Conservation (phyloP, 176 grass and related monocot species). For the Carex littledalei region DNA sequence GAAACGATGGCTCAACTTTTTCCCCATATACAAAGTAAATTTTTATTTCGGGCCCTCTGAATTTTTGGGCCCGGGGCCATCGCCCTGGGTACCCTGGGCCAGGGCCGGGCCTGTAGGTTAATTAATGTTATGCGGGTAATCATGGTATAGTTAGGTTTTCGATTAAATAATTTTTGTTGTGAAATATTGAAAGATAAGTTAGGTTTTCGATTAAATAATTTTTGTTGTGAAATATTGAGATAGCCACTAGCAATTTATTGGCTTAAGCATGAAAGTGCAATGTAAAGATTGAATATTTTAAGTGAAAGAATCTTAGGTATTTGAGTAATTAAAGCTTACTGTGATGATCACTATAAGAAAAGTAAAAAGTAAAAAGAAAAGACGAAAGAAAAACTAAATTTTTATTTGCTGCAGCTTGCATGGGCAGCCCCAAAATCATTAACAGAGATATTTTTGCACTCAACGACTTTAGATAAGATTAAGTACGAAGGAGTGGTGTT, state of each 20-base stretch:
- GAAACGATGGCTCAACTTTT: too few relatives aligned
- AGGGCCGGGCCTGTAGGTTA: too few relatives aligned
- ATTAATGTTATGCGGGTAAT: neutral
- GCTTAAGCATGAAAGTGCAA: neutral
- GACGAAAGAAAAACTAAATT: neutral
- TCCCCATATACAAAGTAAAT: too few relatives aligned
- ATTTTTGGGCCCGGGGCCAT: too few relatives aligned
- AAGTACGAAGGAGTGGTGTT: too few relatives aligned
- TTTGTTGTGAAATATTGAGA: neutral
- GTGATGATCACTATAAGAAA: neutral
- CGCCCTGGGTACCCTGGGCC: too few relatives aligned
- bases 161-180: neutral
- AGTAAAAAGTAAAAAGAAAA: neutral
- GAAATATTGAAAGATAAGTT: neutral
- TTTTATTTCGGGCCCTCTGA: too few relatives aligned
- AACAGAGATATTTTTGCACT: neutral
- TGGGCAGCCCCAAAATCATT: neutral
- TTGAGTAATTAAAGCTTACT: neutral
- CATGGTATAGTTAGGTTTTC: neutral
- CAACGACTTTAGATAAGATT: too few relatives aligned
- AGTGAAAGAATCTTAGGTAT: conserved; percentile 2
- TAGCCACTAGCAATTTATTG: neutral
- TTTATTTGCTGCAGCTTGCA: neutral
- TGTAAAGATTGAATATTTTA: neutral
- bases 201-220: neutral